Evolutionary conservation across 768 basidiomycete species (phyloP).

Genomic region (Hemileccinum rubropunctum): DNA sequence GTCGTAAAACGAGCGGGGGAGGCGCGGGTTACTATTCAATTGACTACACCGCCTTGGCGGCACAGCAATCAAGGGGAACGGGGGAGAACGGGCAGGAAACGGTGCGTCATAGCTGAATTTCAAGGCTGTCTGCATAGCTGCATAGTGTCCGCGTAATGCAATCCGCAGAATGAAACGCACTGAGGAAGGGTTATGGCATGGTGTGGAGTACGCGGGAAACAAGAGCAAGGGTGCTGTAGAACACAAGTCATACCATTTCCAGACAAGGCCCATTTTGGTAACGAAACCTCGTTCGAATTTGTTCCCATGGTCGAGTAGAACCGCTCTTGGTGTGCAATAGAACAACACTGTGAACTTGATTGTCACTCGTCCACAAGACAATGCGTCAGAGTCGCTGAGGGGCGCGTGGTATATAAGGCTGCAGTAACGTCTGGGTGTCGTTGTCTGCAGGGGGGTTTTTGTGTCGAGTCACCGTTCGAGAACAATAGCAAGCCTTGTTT

Average conservation of each 20-base stretch:
- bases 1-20: conserved; percentile 3
- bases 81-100: background rate
- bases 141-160: background rate
- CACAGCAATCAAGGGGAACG: conserved; percentile 18
- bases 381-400: background rate
- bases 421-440: background rate
- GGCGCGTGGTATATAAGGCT: background rate
- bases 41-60: conserved; percentile 21
- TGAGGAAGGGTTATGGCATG: background rate
- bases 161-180: background rate
- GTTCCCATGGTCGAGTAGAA: conserved; percentile 7
- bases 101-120: background rate
- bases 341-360: no score
- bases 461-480: background rate
- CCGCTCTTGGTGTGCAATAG: background rate
- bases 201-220: background rate
- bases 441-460: background rate
- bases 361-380: no score
- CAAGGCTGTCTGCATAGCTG: conserved; percentile 2
- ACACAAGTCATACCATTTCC: conserved; percentile 24
- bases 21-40: conserved; percentile 18
- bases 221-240: conserved; percentile 5
- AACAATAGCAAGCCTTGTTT: conserved; percentile 2
- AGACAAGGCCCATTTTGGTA: conserved; percentile 10
- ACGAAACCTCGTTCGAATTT: conserved; percentile 2